These are phyloP conservation scores for Odonthalia washingtoniensis DNA, from an alignment of 31 red algal species.

Conservation along the genomic window DNA sequence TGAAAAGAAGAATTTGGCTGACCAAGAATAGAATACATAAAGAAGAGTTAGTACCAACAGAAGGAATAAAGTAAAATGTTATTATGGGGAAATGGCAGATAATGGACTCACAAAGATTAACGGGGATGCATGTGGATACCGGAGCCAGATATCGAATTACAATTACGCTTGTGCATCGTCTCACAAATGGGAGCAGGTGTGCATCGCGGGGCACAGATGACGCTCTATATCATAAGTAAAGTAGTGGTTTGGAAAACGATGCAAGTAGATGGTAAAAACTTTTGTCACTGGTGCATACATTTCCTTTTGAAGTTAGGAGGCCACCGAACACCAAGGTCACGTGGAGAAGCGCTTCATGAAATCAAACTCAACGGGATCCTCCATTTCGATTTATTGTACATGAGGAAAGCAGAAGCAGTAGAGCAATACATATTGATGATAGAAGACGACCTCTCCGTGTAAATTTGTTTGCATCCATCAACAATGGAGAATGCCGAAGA, in stretches of 20 bases:
- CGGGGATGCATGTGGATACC: slow-evolving; percentile 25
- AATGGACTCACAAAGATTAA: background rate
- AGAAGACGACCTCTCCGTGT: no score
- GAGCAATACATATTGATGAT: no score
- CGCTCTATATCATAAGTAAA: background rate
- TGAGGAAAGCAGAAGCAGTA: no score
- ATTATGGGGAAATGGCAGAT: background rate
- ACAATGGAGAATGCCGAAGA: no score
- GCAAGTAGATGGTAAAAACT: background rate
- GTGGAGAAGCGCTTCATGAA: no score
- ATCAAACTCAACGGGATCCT: no score
- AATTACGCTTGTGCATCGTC: slow-evolving; percentile 14
- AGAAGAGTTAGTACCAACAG: background rate
- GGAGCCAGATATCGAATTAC: slow-evolving; percentile 3
- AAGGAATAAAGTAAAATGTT: background rate
- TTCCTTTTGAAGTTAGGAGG: no score
- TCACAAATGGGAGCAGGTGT: slow-evolving; percentile 16
- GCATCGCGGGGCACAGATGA: slow-evolving; percentile 30
- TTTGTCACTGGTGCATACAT: slow-evolving; percentile 19
- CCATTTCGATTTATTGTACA: no score
- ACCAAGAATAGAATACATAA: background rate
- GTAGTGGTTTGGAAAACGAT: slow-evolving; percentile 20
- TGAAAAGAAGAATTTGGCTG: no score
- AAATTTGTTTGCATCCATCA: no score
- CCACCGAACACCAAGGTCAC: no score